Conservation (phyloP, 2,329 filamentous ascomycete species). For the Fusarium coffeatum region DNA sequence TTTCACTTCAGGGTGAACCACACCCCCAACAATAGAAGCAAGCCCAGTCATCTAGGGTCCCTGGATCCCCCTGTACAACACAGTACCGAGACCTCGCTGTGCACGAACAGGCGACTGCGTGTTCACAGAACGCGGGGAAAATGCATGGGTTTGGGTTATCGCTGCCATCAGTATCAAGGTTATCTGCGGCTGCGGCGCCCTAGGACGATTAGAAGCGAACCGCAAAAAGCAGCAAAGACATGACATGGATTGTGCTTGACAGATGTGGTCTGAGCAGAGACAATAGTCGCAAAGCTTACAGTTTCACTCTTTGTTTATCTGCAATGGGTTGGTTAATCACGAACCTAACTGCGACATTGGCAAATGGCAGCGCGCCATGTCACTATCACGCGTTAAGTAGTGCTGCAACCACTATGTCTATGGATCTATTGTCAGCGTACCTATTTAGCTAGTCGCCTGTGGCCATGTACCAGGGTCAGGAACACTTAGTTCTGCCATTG, state of each 20-base stretch:
- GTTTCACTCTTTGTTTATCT: slow-evolving; percentile 15
- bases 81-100: slow-evolving; percentile 7
- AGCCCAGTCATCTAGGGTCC: slow-evolving; percentile 11
- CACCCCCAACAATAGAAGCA: slow-evolving; percentile 23
- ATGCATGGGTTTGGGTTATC: slow-evolving; percentile 34
- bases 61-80: slow-evolving; percentile 9
- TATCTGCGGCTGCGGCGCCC: slow-evolving; percentile 21
- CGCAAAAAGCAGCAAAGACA: slow-evolving; percentile 34
- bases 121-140: slow-evolving; percentile 38
- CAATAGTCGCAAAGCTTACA: slow-evolving; percentile 11
- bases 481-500: not conserved
- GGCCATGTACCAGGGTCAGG: not conserved
- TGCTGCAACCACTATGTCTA: slow-evolving; percentile 4
- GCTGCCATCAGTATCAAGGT: not conserved
- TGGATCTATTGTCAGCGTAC: not conserved
- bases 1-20: slow-evolving; percentile 31
- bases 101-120: slow-evolving; percentile 31
- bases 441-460: slow-evolving; percentile 7
- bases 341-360: slow-evolving; percentile 18
- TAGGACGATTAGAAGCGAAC: slow-evolving; percentile 27
- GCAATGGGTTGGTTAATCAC: slow-evolving; percentile 20
- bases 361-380: slow-evolving; percentile 41
- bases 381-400: slow-evolving; percentile 38
- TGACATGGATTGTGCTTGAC: slow-evolving; percentile 9
- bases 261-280: slow-evolving; percentile 18